phyloP scores from a whole-genome alignment of 83 land plant species.

The Diphasiastrum complanatum region DNA sequence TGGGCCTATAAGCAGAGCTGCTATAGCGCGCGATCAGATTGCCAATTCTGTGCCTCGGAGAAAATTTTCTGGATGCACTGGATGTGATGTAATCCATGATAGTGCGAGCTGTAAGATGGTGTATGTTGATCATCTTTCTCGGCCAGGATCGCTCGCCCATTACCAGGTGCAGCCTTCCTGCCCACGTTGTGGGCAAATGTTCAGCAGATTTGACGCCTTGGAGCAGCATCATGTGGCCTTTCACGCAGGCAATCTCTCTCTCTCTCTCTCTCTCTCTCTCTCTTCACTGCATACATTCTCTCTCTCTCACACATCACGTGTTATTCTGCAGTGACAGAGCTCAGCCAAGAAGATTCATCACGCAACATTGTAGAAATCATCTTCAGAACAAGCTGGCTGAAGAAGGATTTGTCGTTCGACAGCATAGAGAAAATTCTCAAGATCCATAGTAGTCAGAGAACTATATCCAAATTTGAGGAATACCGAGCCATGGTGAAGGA shows the following conservation, averaged over 20 bases:
- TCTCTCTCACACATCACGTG: background rate
- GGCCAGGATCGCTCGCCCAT: background rate
- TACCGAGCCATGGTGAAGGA: conserved; percentile 8
- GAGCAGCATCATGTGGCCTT: conserved; percentile 7
- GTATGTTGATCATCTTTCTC: no score
- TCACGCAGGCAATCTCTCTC: background rate
- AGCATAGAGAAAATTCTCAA: conserved; percentile 7
- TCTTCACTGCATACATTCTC: background rate
- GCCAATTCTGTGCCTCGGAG: background rate
- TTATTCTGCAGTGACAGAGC: background rate
- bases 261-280: background rate
- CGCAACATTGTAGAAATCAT: conserved; percentile 13
- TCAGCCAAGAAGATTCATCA: conserved; percentile 8
- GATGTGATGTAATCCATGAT: conserved; percentile 8
- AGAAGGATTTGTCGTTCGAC: background rate
- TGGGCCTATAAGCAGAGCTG: background rate
- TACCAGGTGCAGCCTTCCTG: background rate
- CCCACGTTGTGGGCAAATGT: conserved; percentile 8
- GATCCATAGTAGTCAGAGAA: background rate
- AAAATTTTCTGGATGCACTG: conserved; percentile 2
- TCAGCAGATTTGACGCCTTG: conserved; percentile 8
- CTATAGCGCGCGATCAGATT: background rate
- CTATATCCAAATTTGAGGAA: conserved; percentile 8
- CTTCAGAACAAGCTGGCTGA: conserved; percentile 17
- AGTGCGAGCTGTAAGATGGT: no score